phyloP scores from a whole-genome alignment of 768 basidiomycete species.

The Lactifluus hygrophoroides region DNA sequence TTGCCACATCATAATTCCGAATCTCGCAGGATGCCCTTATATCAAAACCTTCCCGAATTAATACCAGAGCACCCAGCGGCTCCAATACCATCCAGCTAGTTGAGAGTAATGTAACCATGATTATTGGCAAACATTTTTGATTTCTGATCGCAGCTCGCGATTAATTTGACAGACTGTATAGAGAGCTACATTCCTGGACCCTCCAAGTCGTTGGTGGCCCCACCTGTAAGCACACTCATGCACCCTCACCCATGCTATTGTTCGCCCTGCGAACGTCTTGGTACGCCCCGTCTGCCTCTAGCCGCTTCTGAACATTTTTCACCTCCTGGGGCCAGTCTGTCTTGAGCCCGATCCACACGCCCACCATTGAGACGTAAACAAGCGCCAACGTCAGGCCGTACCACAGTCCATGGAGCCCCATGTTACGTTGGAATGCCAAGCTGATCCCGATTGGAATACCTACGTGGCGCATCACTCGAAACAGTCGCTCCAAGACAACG shows the following conservation, averaged over 20 bases:
- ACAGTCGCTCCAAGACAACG: background rate
- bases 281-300: constrained; percentile 27
- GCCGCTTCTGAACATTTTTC: constrained; percentile 44
- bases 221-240: background rate
- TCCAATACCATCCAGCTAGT: background rate
- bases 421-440: constrained; percentile 53
- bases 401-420: constrained; percentile 74
- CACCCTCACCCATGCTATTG: background rate
- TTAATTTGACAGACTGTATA: background rate
- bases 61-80: background rate
- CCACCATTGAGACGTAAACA: constrained; percentile 45
- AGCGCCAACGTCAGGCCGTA: constrained; percentile 67
- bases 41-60: background rate
- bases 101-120: background rate
- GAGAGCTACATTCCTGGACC: no score
- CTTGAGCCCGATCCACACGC: constrained; percentile 43
- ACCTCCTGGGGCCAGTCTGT: constrained; percentile 70
- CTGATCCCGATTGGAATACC: constrained; percentile 79
- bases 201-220: background rate
- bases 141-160: background rate
- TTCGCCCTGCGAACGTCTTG: background rate
- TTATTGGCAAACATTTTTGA: background rate
- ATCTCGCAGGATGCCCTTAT: background rate
- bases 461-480: constrained; percentile 12
- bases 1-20: no score